A percentile compares a stretch with the other conserved stretches of the same genome.
phyloP scores from a whole-genome alignment of 2,329 filamentous ascomycete genomes.

The Didymella segeticola region DNA sequence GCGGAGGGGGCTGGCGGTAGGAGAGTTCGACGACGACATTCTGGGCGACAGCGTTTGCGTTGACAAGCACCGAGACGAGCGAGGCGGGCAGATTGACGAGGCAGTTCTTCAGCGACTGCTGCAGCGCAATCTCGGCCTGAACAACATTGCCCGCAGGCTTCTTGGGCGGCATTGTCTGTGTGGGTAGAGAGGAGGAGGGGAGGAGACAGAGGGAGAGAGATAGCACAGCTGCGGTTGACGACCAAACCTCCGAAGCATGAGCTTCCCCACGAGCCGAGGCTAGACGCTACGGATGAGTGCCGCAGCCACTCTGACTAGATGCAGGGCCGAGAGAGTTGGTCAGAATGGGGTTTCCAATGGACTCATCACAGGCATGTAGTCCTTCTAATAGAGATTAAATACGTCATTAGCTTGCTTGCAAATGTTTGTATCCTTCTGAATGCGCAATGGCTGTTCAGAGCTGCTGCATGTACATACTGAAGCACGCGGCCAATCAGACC shows the following conservation, averaged over 20 bases:
- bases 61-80: slow-evolving; percentile 83
- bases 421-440: too few species aligned
- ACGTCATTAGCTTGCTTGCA: too few species aligned
- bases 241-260: neutral
- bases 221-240: neutral
- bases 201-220: neutral
- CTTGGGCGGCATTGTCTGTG: slow-evolving; percentile 46
- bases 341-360: too few species aligned
- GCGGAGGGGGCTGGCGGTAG: slow-evolving; percentile 67
- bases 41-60: slow-evolving; percentile 89
- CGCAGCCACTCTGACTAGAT: too few species aligned
- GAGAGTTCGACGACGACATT: slow-evolving; percentile 95
- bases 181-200: slow-evolving; percentile 2
- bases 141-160: slow-evolving; percentile 60
- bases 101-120: slow-evolving; percentile 85
- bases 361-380: too few species aligned
- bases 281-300: too few species aligned
- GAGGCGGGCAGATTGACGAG: slow-evolving; percentile 89
- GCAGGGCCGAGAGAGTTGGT: too few species aligned
- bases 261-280: slow-evolving; percentile 37
- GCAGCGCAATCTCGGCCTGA: slow-evolving; percentile 81
- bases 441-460: too few species aligned
- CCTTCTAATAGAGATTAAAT: too few species aligned
- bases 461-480: too few species aligned
- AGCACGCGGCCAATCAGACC: slow-evolving; percentile 33